A percentile compares a stretch with the other conserved stretches of the same genome.
These are phyloP conservation scores for Limonium bicolor DNA, from an alignment of 148 eudicot species.

Conservation along the genomic window DNA sequence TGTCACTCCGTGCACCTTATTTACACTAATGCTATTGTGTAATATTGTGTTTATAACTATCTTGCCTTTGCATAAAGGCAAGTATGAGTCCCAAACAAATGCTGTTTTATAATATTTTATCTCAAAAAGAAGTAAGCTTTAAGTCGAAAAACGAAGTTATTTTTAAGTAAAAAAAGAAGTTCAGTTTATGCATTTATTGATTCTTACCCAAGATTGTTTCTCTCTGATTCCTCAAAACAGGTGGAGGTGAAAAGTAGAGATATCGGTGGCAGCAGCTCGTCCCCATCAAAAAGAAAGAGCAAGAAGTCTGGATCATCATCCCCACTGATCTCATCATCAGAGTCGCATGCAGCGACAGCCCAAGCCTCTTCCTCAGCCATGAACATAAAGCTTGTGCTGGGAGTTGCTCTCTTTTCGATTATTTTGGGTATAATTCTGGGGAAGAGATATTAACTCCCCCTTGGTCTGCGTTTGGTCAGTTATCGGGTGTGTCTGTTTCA, in stretches of 20 bases:
- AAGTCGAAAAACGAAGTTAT: too few species aligned
- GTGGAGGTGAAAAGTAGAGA: slow-evolving; percentile 66
- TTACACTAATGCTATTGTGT: too few species aligned
- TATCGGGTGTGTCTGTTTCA: too few species aligned
- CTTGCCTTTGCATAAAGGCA: too few species aligned
- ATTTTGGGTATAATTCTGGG: slow-evolving; percentile 77
- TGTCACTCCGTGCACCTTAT: too few species aligned
- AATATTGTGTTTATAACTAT: too few species aligned
- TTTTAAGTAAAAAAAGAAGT: too few species aligned
- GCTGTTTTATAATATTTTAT: background rate
- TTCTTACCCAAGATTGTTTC: too few species aligned
- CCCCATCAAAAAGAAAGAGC: slow-evolving; percentile 55
- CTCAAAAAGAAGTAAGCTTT: too few species aligned
- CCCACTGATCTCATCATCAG: slow-evolving; percentile 15
- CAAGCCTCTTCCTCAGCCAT: slow-evolving; percentile 26
- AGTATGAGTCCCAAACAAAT: background rate
- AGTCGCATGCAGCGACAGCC: slow-evolving; percentile 16
- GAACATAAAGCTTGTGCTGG: slow-evolving; percentile 48
- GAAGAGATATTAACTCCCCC: slow-evolving; percentile 43
- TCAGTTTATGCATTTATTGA: too few species aligned
- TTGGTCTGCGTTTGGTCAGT: background rate
- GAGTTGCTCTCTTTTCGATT: slow-evolving; percentile 71
- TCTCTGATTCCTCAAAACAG: too few species aligned
- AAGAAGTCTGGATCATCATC: slow-evolving; percentile 47
- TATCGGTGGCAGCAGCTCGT: slow-evolving; percentile 26